Evolutionary conservation across 192 early-diverging fungal species (phyloP).

Genomic region (Coemansia aciculifera): DNA sequence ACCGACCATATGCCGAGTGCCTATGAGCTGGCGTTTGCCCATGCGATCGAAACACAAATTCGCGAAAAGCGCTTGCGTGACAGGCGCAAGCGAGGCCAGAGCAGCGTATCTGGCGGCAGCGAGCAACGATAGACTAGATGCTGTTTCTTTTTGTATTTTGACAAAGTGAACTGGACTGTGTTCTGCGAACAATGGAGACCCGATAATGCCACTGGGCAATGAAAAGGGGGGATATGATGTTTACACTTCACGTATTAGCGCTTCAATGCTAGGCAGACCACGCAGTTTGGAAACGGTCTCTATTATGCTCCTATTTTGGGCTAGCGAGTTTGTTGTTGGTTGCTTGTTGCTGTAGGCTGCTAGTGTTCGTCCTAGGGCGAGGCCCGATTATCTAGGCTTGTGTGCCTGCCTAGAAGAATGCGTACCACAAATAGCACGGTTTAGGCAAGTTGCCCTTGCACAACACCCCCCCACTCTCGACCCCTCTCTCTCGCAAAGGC

Average conservation of each 20-base stretch:
- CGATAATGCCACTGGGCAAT: neutral
- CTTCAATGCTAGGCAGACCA: neutral
- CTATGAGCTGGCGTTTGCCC: conserved; percentile 52
- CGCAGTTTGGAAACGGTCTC: neutral
- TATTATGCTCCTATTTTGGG: neutral
- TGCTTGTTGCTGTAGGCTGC: neutral
- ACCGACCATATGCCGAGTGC: conserved; percentile 55
- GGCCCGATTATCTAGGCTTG: neutral
- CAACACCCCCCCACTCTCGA: neutral
- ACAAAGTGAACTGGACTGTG: neutral
- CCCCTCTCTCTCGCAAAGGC: neutral
- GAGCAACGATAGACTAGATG: neutral
- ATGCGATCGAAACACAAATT: conserved; percentile 52
- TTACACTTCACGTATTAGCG: neutral
- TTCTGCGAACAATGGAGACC: neutral
- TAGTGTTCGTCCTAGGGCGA: neutral
- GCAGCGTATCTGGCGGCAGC: conserved; percentile 13
- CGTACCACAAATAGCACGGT: neutral
- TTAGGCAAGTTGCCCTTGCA: neutral
- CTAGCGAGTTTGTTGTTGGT: neutral
- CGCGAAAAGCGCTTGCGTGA: conserved; percentile 41
- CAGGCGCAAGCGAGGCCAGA: conserved; percentile 19
- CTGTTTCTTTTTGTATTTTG: neutral
- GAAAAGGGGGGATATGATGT: neutral
- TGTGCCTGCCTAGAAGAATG: neutral